Conservation (phyloP, 2,329 filamentous ascomycete species). For the Lithohypha guttulata region DNA sequence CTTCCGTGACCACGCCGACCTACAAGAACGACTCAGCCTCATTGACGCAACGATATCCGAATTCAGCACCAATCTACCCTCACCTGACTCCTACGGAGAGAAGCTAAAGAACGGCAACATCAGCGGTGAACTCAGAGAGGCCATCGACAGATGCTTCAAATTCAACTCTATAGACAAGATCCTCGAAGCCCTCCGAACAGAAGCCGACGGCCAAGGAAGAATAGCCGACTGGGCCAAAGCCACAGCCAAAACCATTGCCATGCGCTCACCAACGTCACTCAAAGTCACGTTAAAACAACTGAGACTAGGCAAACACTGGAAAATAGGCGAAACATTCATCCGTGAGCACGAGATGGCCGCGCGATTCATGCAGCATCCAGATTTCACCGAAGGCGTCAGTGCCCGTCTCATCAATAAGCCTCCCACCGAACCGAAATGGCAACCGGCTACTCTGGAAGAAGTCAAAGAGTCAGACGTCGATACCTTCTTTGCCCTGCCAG, state of each 20-base stretch:
- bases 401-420: slow-evolving; percentile 65
- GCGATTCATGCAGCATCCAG: slow-evolving; percentile 80
- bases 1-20: slow-evolving; percentile 65
- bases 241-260: slow-evolving; percentile 62
- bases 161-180: slow-evolving; percentile 59
- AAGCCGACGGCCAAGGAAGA: slow-evolving; percentile 31
- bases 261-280: slow-evolving; percentile 76
- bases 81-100: slow-evolving; percentile 47
- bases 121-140: slow-evolving; percentile 58
- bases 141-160: slow-evolving; percentile 76
- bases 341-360: slow-evolving; percentile 75
- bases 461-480: slow-evolving; percentile 50
- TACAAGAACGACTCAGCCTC: slow-evolving; percentile 53
- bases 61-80: slow-evolving; percentile 72
- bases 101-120: slow-evolving; percentile 33
- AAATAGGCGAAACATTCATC: slow-evolving; percentile 73
- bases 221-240: slow-evolving; percentile 65
- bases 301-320: slow-evolving; percentile 63
- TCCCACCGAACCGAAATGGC: slow-evolving; percentile 58
- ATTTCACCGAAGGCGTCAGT: slow-evolving; percentile 87
- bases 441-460: slow-evolving; percentile 60
- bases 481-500: slow-evolving; percentile 55
- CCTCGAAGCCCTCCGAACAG: slow-evolving; percentile 51
- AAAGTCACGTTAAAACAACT: slow-evolving; percentile 78
- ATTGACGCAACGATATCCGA: slow-evolving; percentile 88